phyloP scores from a whole-genome alignment of 495 filamentous ascomycete genomes.

The Penicillium coffeae region DNA sequence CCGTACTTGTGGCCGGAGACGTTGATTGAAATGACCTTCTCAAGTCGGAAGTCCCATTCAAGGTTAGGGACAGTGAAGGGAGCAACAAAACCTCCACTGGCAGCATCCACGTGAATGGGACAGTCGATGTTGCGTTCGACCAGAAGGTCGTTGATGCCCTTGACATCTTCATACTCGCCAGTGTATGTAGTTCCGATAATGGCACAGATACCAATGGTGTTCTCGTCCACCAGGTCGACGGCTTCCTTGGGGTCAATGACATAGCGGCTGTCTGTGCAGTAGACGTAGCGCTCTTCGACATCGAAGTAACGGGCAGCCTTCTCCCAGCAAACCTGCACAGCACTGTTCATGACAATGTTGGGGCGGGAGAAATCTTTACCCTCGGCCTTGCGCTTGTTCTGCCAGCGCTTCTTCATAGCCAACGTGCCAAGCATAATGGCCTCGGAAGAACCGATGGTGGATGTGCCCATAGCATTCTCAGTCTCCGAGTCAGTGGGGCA shows the following conservation, averaged over 20 bases:
- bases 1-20: slow-evolving; percentile 89
- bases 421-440: slow-evolving; percentile 87
- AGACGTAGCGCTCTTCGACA: slow-evolving; percentile 83
- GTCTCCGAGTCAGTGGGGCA: slow-evolving; percentile 50
- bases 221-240: slow-evolving; percentile 83
- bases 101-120: slow-evolving; percentile 89
- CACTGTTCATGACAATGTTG: slow-evolving; percentile 89
- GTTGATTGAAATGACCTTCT: slow-evolving; percentile 87
- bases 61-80: slow-evolving; percentile 81
- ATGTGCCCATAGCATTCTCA: slow-evolving; percentile 71
- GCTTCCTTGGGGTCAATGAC: slow-evolving; percentile 84
- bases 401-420: slow-evolving; percentile 95
- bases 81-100: slow-evolving; percentile 83
- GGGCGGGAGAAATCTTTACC: slow-evolving; percentile 72
- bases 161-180: slow-evolving; percentile 92
- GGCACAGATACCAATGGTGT: slow-evolving; percentile 88
- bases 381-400: slow-evolving; percentile 72
- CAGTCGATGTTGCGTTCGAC: slow-evolving; percentile 66
- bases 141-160: slow-evolving; percentile 81
- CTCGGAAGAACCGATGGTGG: slow-evolving; percentile 80
- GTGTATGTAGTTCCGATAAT: slow-evolving; percentile 92
- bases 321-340: slow-evolving; percentile 95
- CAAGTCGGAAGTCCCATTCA: slow-evolving; percentile 82
- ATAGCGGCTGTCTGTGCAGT: slow-evolving; percentile 74
- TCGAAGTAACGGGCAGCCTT: slow-evolving; percentile 95